phyloP scores from a whole-genome alignment of 306 rosid genomes.

The Trichosanthes truncata region DNA sequence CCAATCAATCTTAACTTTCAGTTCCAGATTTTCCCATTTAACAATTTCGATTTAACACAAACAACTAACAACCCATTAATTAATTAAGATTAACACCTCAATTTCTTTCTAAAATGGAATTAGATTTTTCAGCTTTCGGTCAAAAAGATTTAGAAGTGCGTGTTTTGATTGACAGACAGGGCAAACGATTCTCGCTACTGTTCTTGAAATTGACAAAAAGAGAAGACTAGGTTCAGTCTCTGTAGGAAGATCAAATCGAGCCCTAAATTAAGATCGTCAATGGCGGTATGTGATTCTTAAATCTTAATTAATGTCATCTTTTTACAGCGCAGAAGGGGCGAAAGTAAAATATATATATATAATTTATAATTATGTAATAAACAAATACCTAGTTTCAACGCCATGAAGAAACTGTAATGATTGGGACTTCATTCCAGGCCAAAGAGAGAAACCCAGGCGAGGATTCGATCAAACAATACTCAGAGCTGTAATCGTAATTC shows the following conservation, averaged over 20 bases:
- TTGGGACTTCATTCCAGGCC: conserved; percentile 78
- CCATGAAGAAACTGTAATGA: conserved; percentile 87
- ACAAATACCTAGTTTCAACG: conserved; percentile 36
- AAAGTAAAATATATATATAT: not conserved
- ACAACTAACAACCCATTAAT: not conserved
- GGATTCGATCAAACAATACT: conserved; percentile 56
- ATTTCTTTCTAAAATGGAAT: not conserved
- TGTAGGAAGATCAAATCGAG: not conserved
- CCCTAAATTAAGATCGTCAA: conserved; percentile 19
- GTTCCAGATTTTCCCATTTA: not conserved
- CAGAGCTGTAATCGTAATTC: conserved; percentile 56
- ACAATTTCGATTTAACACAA: not conserved
- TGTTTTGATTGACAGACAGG: not conserved
- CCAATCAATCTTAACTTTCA: not conserved
- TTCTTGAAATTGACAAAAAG: not conserved
- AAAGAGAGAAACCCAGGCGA: conserved; percentile 67
- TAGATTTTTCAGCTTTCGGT: not conserved
- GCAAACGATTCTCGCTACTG: not conserved
- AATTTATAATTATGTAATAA: not conserved
- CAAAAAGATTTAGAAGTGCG: not conserved
- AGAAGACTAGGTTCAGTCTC: not conserved
- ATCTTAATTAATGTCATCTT: not conserved
- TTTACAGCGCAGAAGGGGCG: not conserved
- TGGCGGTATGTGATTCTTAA: conserved; percentile 40
- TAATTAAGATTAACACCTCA: not conserved